Conservation (phyloP, 305 asterid genomes). For the Plantago coronopus region DNA sequence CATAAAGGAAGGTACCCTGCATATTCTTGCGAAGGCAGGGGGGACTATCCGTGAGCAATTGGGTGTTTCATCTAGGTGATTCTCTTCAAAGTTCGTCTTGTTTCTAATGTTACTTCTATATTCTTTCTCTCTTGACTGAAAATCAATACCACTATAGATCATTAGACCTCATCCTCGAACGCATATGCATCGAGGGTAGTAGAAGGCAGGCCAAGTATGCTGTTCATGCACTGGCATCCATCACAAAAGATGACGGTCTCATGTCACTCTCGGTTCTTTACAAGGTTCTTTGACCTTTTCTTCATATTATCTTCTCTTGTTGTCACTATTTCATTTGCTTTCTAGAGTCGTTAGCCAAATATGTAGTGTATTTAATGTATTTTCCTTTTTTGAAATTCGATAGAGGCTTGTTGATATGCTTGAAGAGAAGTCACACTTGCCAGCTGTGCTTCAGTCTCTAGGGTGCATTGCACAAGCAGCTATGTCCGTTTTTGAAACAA, state of each 20-base stretch:
- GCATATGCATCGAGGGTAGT: conserved; percentile 97
- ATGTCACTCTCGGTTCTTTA: conserved; percentile 97
- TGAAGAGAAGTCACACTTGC: conserved; percentile 78
- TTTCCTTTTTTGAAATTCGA: conserved; percentile 19
- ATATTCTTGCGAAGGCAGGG: conserved; percentile 98
- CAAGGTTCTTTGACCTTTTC: conserved; percentile 55
- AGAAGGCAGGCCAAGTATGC: conserved; percentile 99
- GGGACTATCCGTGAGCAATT: conserved; percentile 93
- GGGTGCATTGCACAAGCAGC: conserved; percentile 99
- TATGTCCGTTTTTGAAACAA: conserved; percentile 96
- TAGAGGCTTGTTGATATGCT: conserved; percentile 98
- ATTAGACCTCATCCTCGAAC: conserved; percentile 91
- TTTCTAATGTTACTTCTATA: conserved; percentile 16
- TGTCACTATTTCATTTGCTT: conserved; percentile 13
- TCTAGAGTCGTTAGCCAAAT: conserved; percentile 12
- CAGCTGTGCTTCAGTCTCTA: conserved; percentile 96
- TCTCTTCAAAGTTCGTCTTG: conserved; percentile 11
- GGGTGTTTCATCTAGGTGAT: conserved; percentile 83
- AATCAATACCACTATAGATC: conserved; percentile 49
- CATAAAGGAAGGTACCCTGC: conserved; percentile 94
- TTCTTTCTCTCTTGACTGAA: conserved; percentile 11
- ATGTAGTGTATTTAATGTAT: background rate
- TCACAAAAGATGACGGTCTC: conserved; percentile 96
- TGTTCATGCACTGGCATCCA: conserved; percentile 94
- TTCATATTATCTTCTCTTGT: conserved; percentile 3